These are phyloP conservation scores for Discostella stelligeroides DNA, from an alignment of 108 stramenopile species.

Conservation along the genomic window DNA sequence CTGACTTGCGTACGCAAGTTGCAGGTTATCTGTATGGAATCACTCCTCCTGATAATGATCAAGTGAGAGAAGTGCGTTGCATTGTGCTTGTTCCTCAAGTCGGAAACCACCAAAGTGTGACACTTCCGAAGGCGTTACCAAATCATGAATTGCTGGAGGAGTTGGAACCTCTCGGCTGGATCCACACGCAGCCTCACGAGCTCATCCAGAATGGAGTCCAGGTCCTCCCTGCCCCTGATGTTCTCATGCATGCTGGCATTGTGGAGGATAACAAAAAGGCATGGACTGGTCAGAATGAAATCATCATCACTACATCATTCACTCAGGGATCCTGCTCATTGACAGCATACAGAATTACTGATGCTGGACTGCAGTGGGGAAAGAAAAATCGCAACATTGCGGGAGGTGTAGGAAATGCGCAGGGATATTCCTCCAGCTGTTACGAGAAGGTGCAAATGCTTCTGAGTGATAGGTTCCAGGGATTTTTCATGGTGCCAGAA, in stretches of 20 bases:
- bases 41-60: conserved; percentile 94
- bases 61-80: conserved; percentile 96
- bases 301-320: conserved; percentile 95
- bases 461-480: conserved; percentile 96
- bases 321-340: conserved; percentile 98
- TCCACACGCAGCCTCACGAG: conserved; percentile 99
- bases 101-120: conserved; percentile 96
- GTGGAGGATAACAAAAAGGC: conserved; percentile 81
- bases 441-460: conserved; percentile 99
- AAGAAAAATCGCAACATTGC: conserved; percentile 90
- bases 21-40: conserved; percentile 98
- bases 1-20: conserved; percentile 96
- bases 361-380: conserved; percentile 94
- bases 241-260: conserved; percentile 88
- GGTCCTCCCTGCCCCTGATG: conserved; percentile 92
- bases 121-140: conserved; percentile 92
- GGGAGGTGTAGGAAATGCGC: conserved; percentile 87
- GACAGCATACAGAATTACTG: conserved; percentile 95
- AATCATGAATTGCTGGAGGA: conserved; percentile 90
- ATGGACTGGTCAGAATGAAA: conserved; percentile 93
- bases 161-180: conserved; percentile 98
- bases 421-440: conserved; percentile 92
- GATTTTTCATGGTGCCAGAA: conserved; percentile 97
- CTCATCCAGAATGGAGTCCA: conserved; percentile 92
- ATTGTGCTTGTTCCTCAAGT: conserved; percentile 99